A percentile compares a stretch with the other conserved stretches of the same genome.
Evolutionary conservation across 2,329 filamentous ascomycete genomes (phyloP).

Genomic region (Aspergillus niger): DNA sequence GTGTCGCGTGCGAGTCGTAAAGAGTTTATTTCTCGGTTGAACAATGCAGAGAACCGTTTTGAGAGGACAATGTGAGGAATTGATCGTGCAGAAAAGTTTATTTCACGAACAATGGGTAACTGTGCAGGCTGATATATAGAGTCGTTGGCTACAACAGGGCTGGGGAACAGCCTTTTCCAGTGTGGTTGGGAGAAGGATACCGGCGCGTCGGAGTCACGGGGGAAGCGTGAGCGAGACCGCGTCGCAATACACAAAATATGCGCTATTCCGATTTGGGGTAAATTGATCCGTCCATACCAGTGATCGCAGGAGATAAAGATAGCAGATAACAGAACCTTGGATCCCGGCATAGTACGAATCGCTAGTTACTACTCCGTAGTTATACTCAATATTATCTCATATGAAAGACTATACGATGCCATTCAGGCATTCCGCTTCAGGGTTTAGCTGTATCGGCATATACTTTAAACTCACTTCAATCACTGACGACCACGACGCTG

Average conservation of each 20-base stretch:
- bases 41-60: background rate
- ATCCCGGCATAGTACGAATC: too few relatives aligned
- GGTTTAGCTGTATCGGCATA: too few relatives aligned
- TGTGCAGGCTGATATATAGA: background rate
- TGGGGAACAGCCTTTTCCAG: slow-evolving; percentile 9
- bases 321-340: too few relatives aligned
- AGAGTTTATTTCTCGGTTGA: background rate
- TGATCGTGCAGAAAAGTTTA: background rate
- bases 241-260: slow-evolving; percentile 18
- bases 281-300: slow-evolving; percentile 20
- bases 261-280: slow-evolving; percentile 33
- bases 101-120: background rate
- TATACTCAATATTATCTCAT: too few relatives aligned
- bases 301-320: background rate
- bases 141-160: slow-evolving; percentile 6
- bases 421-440: too few relatives aligned
- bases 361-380: too few relatives aligned
- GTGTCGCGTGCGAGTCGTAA: background rate
- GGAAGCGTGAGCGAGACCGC: slow-evolving; percentile 3
- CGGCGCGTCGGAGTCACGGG: slow-evolving; percentile 7
- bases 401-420: too few relatives aligned
- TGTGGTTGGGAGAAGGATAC: slow-evolving; percentile 18
- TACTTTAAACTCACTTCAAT: too few relatives aligned
- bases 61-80: background rate
- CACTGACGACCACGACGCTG: too few relatives aligned